Conservation (phyloP, 768 basidiomycete species). For the Leccinum uliginosum region DNA sequence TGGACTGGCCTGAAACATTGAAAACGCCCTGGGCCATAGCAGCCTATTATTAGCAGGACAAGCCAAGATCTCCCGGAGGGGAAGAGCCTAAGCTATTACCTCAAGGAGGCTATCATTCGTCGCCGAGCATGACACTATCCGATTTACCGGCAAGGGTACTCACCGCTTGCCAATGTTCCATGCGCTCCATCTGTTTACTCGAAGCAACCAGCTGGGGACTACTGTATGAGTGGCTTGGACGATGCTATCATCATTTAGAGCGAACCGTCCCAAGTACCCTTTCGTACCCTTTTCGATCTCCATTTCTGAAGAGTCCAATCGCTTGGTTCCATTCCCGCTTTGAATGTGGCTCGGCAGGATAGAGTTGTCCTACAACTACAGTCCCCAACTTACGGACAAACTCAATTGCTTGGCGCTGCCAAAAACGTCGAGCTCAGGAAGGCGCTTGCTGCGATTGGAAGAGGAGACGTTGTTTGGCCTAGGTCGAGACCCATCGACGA, state of each 20-base stretch:
- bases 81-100: too few relatives aligned
- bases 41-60: too few relatives aligned
- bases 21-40: too few relatives aligned
- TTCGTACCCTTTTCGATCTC: neutral
- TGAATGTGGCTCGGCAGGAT: neutral
- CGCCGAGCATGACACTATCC: neutral
- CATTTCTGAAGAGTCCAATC: neutral
- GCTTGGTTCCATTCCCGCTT: neutral
- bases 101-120: too few relatives aligned
- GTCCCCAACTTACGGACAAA: neutral
- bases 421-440: constrained; percentile 71
- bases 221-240: neutral
- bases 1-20: too few relatives aligned
- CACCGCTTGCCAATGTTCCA: neutral
- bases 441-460: constrained; percentile 41
- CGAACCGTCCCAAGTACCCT: neutral
- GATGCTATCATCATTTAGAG: neutral
- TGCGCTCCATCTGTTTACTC: neutral
- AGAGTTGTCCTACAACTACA: neutral
- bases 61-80: too few relatives aligned
- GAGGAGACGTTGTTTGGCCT: constrained; percentile 15
- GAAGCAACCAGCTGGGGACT: neutral
- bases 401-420: constrained; percentile 49
- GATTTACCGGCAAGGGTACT: neutral
- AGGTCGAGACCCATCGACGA: constrained; percentile 35